Conservation (phyloP, 495 filamentous ascomycete species). For the Aspergillus hancockii region DNA sequence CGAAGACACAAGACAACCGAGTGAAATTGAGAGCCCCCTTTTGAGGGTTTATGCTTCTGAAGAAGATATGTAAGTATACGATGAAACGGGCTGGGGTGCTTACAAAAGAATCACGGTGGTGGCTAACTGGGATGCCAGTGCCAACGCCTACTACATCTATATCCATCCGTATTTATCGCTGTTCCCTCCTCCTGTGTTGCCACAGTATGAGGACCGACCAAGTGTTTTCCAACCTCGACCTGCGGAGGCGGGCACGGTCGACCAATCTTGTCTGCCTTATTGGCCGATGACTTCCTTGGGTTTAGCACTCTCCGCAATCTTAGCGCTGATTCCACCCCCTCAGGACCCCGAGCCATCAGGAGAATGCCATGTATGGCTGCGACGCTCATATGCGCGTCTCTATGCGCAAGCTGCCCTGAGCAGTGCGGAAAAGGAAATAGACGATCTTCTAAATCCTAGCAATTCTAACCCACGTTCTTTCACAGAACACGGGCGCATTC, state of each 20-base stretch:
- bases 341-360: slow-evolving; percentile 33
- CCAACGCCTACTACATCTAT: slow-evolving; percentile 49
- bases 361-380: slow-evolving; percentile 31
- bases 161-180: slow-evolving; percentile 52
- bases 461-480: neutral
- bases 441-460: slow-evolving; percentile 20
- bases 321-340: slow-evolving; percentile 46
- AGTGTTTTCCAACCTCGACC: slow-evolving; percentile 14
- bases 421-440: slow-evolving; percentile 45
- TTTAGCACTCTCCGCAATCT: slow-evolving; percentile 46
- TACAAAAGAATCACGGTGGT: neutral
- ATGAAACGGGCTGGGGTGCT: neutral
- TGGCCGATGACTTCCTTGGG: slow-evolving; percentile 40
- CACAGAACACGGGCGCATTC: slow-evolving; percentile 24
- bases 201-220: slow-evolving; percentile 31
- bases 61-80: slow-evolving; percentile 17
- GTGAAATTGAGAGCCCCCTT: slow-evolving; percentile 1
- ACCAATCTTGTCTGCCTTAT: slow-evolving; percentile 14
- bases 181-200: slow-evolving; percentile 37
- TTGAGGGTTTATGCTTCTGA: slow-evolving; percentile 18
- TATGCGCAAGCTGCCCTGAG: slow-evolving; percentile 46
- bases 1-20: neutral
- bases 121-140: slow-evolving; percentile 23
- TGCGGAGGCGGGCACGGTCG: slow-evolving; percentile 9
- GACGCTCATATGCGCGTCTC: slow-evolving; percentile 46